Percentiles rank a stretch among this genome's conserved stretches.
Conservation (phyloP, 2,329 filamentous ascomycete species). For the Phialemonium atrogriseum region DNA sequence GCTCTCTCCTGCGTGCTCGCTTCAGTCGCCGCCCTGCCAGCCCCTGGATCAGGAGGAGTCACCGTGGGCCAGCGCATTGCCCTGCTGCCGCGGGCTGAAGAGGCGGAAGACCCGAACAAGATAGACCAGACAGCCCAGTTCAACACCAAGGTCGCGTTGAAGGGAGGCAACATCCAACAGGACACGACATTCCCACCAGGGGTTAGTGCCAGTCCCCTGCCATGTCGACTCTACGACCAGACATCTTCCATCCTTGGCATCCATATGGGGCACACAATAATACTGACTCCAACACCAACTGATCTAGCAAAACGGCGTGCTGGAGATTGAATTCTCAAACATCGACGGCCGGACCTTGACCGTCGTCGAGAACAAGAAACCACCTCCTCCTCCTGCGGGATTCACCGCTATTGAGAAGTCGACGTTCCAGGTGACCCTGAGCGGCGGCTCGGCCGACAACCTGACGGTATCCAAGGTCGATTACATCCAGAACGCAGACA, state of each 20-base stretch:
- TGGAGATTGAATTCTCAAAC: conserved; percentile 32
- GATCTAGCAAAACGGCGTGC: conserved; percentile 19
- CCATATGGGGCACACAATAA: no score
- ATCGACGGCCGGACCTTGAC: conserved; percentile 21
- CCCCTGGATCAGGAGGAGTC: no score
- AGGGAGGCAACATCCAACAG: conserved; percentile 22
- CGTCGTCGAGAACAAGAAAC: conserved; percentile 27
- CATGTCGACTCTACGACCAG: neutral
- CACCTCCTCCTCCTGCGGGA: conserved; percentile 23
- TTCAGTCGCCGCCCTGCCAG: no score
- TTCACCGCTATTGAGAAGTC: conserved; percentile 27
- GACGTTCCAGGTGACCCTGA: conserved; percentile 25
- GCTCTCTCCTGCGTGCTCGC: no score
- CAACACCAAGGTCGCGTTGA: conserved; percentile 17
- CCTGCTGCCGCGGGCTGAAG: no score
- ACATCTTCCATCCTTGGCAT: neutral
- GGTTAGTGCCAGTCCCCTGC: conserved; percentile 13
- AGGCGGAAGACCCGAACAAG: conserved; percentile 18
- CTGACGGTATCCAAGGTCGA: conserved; percentile 30
- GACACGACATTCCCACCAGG: conserved; percentile 24
- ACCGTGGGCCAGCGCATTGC: no score
- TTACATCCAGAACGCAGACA: conserved; percentile 26
- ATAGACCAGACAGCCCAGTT: conserved; percentile 22
- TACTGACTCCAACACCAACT: no score
- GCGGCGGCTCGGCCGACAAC: conserved; percentile 19